Conservation (phyloP, 2,329 filamentous ascomycete species). For the Sporothrix mexicana region DNA sequence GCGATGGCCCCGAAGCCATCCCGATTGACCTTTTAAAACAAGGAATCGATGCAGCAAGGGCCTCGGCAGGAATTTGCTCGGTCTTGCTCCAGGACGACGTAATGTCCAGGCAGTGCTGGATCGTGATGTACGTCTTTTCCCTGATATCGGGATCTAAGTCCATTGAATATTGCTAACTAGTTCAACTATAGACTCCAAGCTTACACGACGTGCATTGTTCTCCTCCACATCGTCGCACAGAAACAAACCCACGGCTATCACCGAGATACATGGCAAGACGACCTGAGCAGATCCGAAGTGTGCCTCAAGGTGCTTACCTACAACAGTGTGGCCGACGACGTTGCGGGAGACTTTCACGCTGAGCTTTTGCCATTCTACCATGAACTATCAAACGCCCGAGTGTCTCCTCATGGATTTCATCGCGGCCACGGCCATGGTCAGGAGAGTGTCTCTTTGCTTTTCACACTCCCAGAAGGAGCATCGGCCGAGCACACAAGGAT, state of each 20-base stretch:
- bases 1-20: constrained; percentile 24
- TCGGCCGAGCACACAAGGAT: constrained; percentile 14
- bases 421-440: not conserved
- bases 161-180: not conserved
- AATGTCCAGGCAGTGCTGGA: constrained; percentile 42
- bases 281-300: constrained; percentile 40
- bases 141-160: not conserved
- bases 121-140: constrained; percentile 42
- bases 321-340: constrained; percentile 32
- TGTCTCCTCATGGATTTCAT: not conserved
- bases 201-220: constrained; percentile 42
- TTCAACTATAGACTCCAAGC: constrained; percentile 41
- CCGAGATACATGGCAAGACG: constrained; percentile 39
- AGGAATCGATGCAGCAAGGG: constrained; percentile 41
- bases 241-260: constrained; percentile 42
- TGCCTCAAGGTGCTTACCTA: constrained; percentile 39
- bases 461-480: constrained; percentile 31
- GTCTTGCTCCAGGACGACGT: constrained; percentile 39
- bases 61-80: constrained; percentile 41
- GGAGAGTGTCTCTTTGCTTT: constrained; percentile 30
- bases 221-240: constrained; percentile 44
- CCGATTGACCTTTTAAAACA: constrained; percentile 34
- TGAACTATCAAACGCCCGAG: constrained; percentile 25
- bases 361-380: constrained; percentile 31
- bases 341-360: constrained; percentile 32